Evolutionary conservation across 768 basidiomycete species (phyloP).

Genomic region (Phaffia australis): DNA sequence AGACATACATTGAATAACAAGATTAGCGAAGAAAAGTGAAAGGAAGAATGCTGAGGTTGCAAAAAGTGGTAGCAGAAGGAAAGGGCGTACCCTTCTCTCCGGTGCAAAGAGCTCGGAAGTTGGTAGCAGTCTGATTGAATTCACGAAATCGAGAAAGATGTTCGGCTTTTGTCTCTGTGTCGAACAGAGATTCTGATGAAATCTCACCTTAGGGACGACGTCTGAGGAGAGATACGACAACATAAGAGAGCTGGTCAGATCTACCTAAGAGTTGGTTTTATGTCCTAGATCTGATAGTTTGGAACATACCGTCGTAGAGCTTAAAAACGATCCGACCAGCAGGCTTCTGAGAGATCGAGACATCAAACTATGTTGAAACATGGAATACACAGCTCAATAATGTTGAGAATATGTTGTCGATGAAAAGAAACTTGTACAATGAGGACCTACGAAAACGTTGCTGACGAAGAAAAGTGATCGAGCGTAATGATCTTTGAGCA

Average conservation of each 20-base stretch:
- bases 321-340: slow-evolving; percentile 51
- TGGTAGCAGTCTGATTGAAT: slow-evolving; percentile 35
- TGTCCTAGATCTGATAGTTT: neutral
- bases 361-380: slow-evolving; percentile 3
- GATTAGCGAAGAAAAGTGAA: no score
- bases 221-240: neutral
- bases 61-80: neutral
- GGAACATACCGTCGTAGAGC: slow-evolving; percentile 53
- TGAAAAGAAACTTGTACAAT: neutral
- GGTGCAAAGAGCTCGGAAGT: slow-evolving; percentile 71
- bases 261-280: no score
- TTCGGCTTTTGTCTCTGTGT: neutral
- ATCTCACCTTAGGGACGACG: slow-evolving; percentile 27
- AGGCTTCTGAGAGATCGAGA: slow-evolving; percentile 7
- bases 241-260: no score
- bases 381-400: neutral
- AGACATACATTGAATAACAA: neutral
- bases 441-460: slow-evolving; percentile 13
- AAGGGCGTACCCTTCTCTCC: slow-evolving; percentile 39
- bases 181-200: no score
- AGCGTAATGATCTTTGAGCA: neutral
- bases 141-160: neutral
- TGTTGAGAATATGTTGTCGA: neutral
- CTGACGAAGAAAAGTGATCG: neutral
- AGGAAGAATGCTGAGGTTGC: neutral